These are phyloP conservation scores for Andalucia godoyi DNA, from an alignment of 78 protist species.

Conservation along the genomic window DNA sequence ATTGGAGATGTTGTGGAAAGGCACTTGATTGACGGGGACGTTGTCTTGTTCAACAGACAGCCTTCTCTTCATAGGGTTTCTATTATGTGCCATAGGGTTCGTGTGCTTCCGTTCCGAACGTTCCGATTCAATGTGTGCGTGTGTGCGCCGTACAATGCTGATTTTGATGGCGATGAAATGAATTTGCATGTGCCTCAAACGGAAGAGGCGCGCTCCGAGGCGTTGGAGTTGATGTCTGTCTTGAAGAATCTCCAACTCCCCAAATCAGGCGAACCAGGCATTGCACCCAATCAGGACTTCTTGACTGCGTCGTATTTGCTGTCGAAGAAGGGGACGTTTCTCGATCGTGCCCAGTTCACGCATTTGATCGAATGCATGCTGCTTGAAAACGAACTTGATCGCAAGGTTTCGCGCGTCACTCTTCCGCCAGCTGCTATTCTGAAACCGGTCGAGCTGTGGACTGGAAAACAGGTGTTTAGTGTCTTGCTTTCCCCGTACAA, in stretches of 20 bases:
- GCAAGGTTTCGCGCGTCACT: constrained; percentile 53
- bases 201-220: constrained; percentile 95
- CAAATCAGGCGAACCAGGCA: constrained; percentile 88
- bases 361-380: constrained; percentile 32
- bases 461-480: constrained; percentile 94
- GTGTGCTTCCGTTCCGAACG: constrained; percentile 86
- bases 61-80: constrained; percentile 95
- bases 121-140: constrained; percentile 95
- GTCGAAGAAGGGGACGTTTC: constrained; percentile 73
- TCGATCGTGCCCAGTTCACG: constrained; percentile 45
- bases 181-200: constrained; percentile 88
- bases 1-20: constrained; percentile 91
- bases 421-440: constrained; percentile 78
- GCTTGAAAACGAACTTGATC: constrained; percentile 46
- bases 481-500: constrained; percentile 54
- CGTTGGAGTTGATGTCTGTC: constrained; percentile 55
- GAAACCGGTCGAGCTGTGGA: constrained; percentile 90
- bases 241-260: constrained; percentile 88
- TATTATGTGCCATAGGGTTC: constrained; percentile 88
- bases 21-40: constrained; percentile 87
- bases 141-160: constrained; percentile 98
- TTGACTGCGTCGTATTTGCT: constrained; percentile 79
- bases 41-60: constrained; percentile 97
- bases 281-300: constrained; percentile 95
- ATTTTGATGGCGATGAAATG: constrained; percentile 97